These are phyloP conservation scores for Boletus subparvulus DNA, from an alignment of 768 basidiomycete species.

Conservation along the genomic window DNA sequence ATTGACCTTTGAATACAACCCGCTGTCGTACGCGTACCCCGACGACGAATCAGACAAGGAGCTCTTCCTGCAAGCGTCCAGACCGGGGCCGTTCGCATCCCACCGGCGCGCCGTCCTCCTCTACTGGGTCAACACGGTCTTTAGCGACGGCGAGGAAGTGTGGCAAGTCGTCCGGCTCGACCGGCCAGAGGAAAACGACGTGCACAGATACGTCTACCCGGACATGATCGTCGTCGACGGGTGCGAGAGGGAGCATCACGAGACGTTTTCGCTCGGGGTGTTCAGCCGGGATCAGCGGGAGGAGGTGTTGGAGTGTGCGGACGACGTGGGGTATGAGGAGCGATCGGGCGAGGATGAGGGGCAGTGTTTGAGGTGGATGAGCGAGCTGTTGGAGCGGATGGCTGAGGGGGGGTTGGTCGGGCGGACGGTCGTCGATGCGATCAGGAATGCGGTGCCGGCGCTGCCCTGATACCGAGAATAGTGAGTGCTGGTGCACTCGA, in stretches of 20 bases:
- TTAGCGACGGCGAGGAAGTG: constrained; percentile 22
- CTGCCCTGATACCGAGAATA: not conserved
- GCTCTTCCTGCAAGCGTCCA: constrained; percentile 22
- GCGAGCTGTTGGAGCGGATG: constrained; percentile 19
- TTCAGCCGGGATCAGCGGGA: constrained; percentile 29
- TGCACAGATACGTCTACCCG: constrained; percentile 26
- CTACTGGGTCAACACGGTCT: constrained; percentile 29
- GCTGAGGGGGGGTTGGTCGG: constrained; percentile 11
- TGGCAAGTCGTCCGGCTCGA: constrained; percentile 31
- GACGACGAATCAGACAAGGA: constrained; percentile 29
- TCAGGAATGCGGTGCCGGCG: constrained; percentile 10
- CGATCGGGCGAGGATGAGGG: not conserved
- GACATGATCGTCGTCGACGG: constrained; percentile 28
- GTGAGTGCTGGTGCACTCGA: constrained; percentile 2
- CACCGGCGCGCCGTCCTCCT: constrained; percentile 15
- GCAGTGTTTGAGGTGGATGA: constrained; percentile 19
- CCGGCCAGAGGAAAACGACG: not conserved
- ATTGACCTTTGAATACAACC: constrained; percentile 22
- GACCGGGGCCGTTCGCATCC: not conserved
- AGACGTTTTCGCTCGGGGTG: constrained; percentile 16
- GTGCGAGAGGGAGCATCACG: constrained; percentile 4
- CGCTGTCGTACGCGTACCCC: constrained; percentile 19
- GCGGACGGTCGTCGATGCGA: constrained; percentile 5
- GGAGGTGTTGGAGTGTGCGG: constrained; percentile 25
- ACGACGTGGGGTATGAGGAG: constrained; percentile 22